Evolutionary conservation across 129 eudicot species (phyloP).

Genomic region (Deinandra increscens): DNA sequence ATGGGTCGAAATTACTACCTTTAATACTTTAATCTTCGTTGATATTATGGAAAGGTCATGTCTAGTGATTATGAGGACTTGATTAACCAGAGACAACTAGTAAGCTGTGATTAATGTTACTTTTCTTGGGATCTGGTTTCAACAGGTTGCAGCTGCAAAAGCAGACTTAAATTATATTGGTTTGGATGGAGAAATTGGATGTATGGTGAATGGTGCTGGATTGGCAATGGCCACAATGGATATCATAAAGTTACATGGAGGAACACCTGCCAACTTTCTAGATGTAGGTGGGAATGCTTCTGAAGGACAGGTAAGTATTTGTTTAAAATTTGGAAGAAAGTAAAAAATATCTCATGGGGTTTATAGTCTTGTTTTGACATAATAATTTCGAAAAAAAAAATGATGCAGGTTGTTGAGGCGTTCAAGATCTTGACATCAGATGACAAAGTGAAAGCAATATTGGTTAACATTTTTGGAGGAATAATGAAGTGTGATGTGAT

Average conservation of each 20-base stretch:
- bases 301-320: constrained; percentile 66
- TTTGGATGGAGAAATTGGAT: constrained; percentile 97
- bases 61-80: not conserved
- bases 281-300: constrained; percentile 99
- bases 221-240: constrained; percentile 99
- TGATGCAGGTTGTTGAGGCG: constrained; percentile 90
- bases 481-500: constrained; percentile 99
- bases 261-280: constrained; percentile 97
- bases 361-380: not conserved
- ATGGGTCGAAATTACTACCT: not conserved
- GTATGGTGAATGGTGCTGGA: constrained; percentile 99
- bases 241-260: constrained; percentile 90
- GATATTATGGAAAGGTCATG: constrained; percentile 13
- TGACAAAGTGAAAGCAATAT: constrained; percentile 92
- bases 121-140: not conserved
- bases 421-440: constrained; percentile 95
- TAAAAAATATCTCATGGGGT: not conserved
- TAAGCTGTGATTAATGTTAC: not conserved
- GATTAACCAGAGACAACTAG: not conserved
- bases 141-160: constrained; percentile 95
- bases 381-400: not conserved
- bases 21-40: not conserved
- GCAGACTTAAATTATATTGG: constrained; percentile 96
- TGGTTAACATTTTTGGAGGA: constrained; percentile 98
- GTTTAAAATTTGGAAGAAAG: not conserved